These are phyloP conservation scores for Aspergillus diversus DNA, from an alignment of 495 filamentous ascomycete genomes.

Conservation along the genomic window DNA sequence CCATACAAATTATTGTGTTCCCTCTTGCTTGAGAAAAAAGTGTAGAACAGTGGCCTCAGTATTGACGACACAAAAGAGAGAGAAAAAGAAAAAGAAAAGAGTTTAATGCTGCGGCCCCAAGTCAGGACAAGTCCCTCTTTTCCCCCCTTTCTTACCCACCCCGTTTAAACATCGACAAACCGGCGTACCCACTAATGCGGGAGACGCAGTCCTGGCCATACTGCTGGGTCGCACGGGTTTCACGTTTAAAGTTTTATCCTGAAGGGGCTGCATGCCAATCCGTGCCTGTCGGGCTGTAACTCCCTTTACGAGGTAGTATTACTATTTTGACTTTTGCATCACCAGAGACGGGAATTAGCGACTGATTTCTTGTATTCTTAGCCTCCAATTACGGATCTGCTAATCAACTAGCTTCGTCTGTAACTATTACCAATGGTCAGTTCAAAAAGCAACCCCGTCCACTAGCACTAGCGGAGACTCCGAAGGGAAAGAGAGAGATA, in stretches of 20 bases:
- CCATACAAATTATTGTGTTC: not conserved
- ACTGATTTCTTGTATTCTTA: not conserved
- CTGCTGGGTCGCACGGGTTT: slow-evolving; percentile 36
- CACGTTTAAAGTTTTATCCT: slow-evolving; percentile 28
- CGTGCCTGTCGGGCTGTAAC: not conserved
- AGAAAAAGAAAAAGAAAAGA: too few species aligned
- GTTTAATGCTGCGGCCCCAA: too few species aligned
- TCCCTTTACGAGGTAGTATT: too few species aligned
- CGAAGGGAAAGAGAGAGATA: not conserved
- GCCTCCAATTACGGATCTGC: not conserved
- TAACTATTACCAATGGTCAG: not conserved
- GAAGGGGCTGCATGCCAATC: not conserved
- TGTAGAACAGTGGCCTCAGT: too few species aligned
- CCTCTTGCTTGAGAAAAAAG: too few species aligned
- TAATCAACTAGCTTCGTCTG: not conserved
- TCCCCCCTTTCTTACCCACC: slow-evolving; percentile 6
- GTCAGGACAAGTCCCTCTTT: not conserved
- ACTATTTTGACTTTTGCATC: not conserved
- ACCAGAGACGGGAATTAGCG: not conserved
- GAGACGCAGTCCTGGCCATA: slow-evolving; percentile 39
- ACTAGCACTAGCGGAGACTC: slow-evolving; percentile 3
- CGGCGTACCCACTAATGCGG: slow-evolving; percentile 32
- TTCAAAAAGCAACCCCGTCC: not conserved
- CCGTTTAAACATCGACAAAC: slow-evolving; percentile 22
- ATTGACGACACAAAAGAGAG: too few species aligned